These are phyloP conservation scores for Chaetoceros muelleri DNA, from an alignment of 108 stramenopile species.

Conservation along the genomic window DNA sequence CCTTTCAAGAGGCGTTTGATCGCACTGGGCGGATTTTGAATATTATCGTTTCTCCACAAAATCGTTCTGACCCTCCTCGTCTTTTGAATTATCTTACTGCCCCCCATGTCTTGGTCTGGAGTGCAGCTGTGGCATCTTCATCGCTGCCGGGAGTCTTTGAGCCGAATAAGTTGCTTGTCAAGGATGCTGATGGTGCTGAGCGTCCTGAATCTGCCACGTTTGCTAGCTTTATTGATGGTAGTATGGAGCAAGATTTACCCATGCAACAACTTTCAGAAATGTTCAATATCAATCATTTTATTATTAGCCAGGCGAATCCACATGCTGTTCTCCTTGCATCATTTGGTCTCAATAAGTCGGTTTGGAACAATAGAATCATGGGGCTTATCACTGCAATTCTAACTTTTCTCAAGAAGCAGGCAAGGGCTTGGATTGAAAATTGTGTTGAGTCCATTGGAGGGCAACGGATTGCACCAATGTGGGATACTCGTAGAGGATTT, in stretches of 20 bases:
- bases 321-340: conserved; percentile 88
- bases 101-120: conserved; percentile 96
- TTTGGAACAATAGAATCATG: conserved; percentile 71
- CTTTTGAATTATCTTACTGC: conserved; percentile 97
- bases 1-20: conserved; percentile 98
- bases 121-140: conserved; percentile 91
- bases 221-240: conserved; percentile 55
- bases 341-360: conserved; percentile 44
- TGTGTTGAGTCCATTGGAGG: conserved; percentile 76
- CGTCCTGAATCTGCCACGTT: conserved; percentile 60
- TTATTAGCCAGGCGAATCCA: conserved; percentile 93
- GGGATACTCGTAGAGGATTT: conserved; percentile 66
- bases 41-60: conserved; percentile 93
- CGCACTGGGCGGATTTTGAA: conserved; percentile 96
- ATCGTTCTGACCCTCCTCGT: conserved; percentile 82
- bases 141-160: conserved; percentile 96
- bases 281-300: conserved; percentile 98
- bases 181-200: conserved; percentile 90
- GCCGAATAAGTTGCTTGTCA: conserved; percentile 88
- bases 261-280: conserved; percentile 97
- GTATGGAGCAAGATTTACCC: conserved; percentile 94
- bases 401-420: conserved; percentile 78
- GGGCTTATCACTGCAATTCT: conserved; percentile 71
- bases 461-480: conserved; percentile 64
- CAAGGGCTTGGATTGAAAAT: conserved; percentile 69